A percentile compares a stretch with the other conserved stretches of the same genome.
Evolutionary conservation across 1,284 basidiomycete genomes (phyloP).

Genomic region (Heterobasidion parviporum): DNA sequence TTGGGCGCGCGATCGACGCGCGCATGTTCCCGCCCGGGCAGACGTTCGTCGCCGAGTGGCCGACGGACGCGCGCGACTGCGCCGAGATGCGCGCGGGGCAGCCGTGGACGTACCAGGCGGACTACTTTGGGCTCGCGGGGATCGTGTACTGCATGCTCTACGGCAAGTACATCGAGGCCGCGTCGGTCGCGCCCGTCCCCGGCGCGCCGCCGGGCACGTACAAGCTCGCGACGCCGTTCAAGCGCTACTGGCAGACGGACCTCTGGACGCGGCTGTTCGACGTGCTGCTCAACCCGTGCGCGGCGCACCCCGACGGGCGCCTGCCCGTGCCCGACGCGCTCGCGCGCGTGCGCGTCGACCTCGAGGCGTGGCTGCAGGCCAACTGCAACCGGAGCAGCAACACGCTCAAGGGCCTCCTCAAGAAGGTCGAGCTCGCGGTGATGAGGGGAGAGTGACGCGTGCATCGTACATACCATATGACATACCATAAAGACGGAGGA

Average conservation of each 20-base stretch:
- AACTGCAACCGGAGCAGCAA: slow-evolving; percentile 84
- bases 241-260: slow-evolving; percentile 92
- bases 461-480: too few relatives aligned
- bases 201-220: slow-evolving; percentile 31
- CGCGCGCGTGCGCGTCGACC: slow-evolving; percentile 56
- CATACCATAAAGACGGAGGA: too few relatives aligned
- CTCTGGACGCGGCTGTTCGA: slow-evolving; percentile 87
- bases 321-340: slow-evolving; percentile 73
- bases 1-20: slow-evolving; percentile 90
- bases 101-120: slow-evolving; percentile 91
- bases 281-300: slow-evolving; percentile 73
- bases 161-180: slow-evolving; percentile 86
- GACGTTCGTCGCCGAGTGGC: slow-evolving; percentile 84
- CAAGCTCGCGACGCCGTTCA: slow-evolving; percentile 74
- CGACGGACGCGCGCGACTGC: slow-evolving; percentile 83
- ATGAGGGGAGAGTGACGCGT: slow-evolving; percentile 11
- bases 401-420: slow-evolving; percentile 77
- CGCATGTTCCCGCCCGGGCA: slow-evolving; percentile 72
- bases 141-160: slow-evolving; percentile 95
- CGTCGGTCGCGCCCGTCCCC: slow-evolving; percentile 35
- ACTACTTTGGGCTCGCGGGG: slow-evolving; percentile 92
- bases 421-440: slow-evolving; percentile 56
- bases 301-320: slow-evolving; percentile 40
- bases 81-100: slow-evolving; percentile 77
- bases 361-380: slow-evolving; percentile 81